phyloP scores from a whole-genome alignment of 2,329 filamentous ascomycete genomes.

The Pleoardoris graminearum region DNA sequence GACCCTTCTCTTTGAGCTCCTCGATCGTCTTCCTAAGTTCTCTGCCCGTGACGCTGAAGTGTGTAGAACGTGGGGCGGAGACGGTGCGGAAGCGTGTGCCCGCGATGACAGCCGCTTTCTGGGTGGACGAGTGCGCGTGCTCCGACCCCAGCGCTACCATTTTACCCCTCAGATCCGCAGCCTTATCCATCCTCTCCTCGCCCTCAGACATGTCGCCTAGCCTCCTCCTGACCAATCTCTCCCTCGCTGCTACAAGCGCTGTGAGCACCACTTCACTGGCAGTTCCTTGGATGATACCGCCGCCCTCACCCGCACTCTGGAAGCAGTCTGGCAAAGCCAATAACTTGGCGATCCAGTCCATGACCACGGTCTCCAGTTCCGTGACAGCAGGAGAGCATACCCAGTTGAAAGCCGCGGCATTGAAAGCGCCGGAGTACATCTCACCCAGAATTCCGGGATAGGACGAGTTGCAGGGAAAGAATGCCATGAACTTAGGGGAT shows the following conservation, averaged over 20 bases:
- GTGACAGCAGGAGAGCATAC: slow-evolving; percentile 90
- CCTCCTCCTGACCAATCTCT: slow-evolving; percentile 59
- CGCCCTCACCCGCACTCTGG: slow-evolving; percentile 73
- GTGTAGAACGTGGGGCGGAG: slow-evolving; percentile 62
- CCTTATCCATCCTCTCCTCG: slow-evolving; percentile 57
- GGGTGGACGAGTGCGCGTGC: slow-evolving; percentile 79
- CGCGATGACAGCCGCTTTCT: slow-evolving; percentile 84
- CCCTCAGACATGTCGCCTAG: slow-evolving; percentile 32
- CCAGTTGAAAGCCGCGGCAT: slow-evolving; percentile 94
- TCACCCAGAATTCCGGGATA: slow-evolving; percentile 89
- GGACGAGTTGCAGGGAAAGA: slow-evolving; percentile 81
- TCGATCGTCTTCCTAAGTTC: slow-evolving; percentile 65
- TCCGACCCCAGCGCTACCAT: slow-evolving; percentile 82
- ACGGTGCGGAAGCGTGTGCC: slow-evolving; percentile 80
- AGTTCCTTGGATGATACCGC: slow-evolving; percentile 92
- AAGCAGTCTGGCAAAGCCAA: slow-evolving; percentile 74
- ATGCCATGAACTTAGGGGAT: slow-evolving; percentile 90
- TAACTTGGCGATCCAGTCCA: slow-evolving; percentile 86
- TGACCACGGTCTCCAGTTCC: slow-evolving; percentile 87
- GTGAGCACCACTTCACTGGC: slow-evolving; percentile 87
- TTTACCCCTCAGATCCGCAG: slow-evolving; percentile 66
- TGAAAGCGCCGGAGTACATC: slow-evolving; percentile 88
- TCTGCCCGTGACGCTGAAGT: slow-evolving; percentile 70
- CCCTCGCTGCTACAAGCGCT: slow-evolving; percentile 82
- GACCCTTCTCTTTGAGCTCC: slow-evolving; percentile 66